Evolutionary conservation across 2,329 filamentous ascomycete genomes (phyloP), one percentile per base, ranked within the genome.

Genomic region (Xylogone sp.): DNA sequence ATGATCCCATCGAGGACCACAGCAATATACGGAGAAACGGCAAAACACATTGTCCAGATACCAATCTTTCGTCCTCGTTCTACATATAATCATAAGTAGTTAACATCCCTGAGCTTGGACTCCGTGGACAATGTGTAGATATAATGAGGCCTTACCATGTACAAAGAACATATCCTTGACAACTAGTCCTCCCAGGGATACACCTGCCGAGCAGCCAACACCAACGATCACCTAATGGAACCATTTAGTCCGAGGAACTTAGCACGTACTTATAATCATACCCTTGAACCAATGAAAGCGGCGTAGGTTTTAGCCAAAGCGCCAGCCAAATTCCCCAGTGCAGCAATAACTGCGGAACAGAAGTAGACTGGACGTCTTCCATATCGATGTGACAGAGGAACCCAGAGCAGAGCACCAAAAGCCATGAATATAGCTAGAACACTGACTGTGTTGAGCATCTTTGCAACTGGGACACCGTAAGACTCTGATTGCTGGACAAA

Each of bases 301-400:
- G 8, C 34, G 5, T 9, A 16, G 13, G 5, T 39, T 7, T 39
- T 39, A 39, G 34, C 10, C 5, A 39, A 16, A 39, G 34, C 34
- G n/a, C 34, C 8, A 16, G 8, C 34, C 8, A 39, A 16, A 21
- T 68, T 68, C 0, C 65, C 65, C 21, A 73, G 60, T 1, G 66
- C 66, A 0, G 65, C 62, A 3, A 56, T 59, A 6, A 73, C 56
- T 13, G 59, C 62, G 7, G 67, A 64, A 7, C 61, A 43, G 4
- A 72, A 60, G 13, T 70, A 65, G 2, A 68, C 63, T 5, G 69
- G 67, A 9, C 71, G 63, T 10, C 69, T 64, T 16, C 71, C 71
- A 42, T 68, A 68, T 9, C 70, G 63, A 43, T 73, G 59, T 13
- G 67, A 65, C 7, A 71, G 49, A 1, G 71, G 71, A 21, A 74